Base-by-base conservation (phyloP, 371 early-diverging fungal species). In the Capillidium rhysosporum region DNA sequence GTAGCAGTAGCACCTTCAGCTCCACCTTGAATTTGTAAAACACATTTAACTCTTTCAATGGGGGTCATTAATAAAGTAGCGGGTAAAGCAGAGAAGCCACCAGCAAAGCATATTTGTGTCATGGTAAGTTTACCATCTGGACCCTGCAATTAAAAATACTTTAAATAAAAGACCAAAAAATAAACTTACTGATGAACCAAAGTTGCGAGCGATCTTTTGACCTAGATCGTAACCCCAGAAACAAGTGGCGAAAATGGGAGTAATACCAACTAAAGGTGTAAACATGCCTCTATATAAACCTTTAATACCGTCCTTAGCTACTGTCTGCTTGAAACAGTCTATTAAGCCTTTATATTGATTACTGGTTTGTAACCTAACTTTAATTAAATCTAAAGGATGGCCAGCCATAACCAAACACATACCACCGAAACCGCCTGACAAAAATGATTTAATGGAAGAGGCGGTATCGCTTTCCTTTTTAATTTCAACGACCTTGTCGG, bases 201-300 rank as follows among this genome's bases (percentile, higher is more conserved):
- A 14, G 21, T 20, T 38, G 5, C 52, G 40, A 26, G 26, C 30
- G 3, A 52, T 52, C 58, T 69, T 69, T 63, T 75, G 67, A 62
- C 80, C 80, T 60, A 76, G 53, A 46, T 75, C 77, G 56, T 78
- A 80, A 30, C 76, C 90, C 84, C 85, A 93, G 75, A 94, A 92
- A 62, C 84, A 84, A 54, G 88, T 77, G 41, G 93, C 90, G 63
- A 90, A 96, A 66, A 92, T 89, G 45, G 97, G 98, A 24, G 91
- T 87, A 20, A 88, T 82, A 54, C 92, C 92, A 53, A 88, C 77
- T 25, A 97, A 68, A 26, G 92, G 91, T 5, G 95, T 84, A 3
- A 85, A 70, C 80, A 94, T 82, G 56, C 98, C 98, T 48, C 89
- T 82, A 73, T 97, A 97, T 55, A 92, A 71, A 58, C 93, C 94